A percentile compares a stretch with the other conserved stretches of the same genome.
Conservation (phyloP, 2,329 filamentous ascomycete genomes). For the Aspergillus tubingensis region DNA sequence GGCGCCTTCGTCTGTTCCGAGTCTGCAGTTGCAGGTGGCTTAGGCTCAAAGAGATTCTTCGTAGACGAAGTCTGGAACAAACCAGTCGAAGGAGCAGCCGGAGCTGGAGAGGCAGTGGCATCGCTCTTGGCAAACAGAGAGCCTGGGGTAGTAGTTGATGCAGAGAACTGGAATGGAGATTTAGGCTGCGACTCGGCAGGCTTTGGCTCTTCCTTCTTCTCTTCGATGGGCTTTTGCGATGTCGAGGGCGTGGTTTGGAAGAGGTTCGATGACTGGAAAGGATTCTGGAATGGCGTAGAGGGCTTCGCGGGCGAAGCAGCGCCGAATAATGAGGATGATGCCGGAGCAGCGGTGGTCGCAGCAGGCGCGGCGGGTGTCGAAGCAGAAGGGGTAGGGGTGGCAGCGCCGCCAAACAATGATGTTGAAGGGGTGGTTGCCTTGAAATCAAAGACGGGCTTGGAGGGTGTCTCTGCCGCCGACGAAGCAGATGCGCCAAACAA, state of each 20-base stretch:
- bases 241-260: constrained; percentile 19
- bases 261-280: constrained; percentile 26
- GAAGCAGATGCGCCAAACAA: constrained; percentile 24
- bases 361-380: constrained; percentile 15
- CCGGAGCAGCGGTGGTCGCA: constrained; percentile 12
- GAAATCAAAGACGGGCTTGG: constrained; percentile 26
- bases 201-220: constrained; percentile 18
- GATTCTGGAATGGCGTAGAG: constrained; percentile 22
- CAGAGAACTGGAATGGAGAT: constrained; percentile 19
- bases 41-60: constrained; percentile 27
- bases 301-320: constrained; percentile 18
- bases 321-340: constrained; percentile 24
- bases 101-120: constrained; percentile 13
- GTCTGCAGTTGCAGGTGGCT: constrained; percentile 18
- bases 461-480: constrained; percentile 21
- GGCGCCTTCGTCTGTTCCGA: constrained; percentile 19
- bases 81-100: constrained; percentile 13
- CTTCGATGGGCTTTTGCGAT: constrained; percentile 14
- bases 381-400: constrained; percentile 20
- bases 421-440: constrained; percentile 23
- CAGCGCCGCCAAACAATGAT: constrained; percentile 31
- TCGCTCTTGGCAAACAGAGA: constrained; percentile 24
- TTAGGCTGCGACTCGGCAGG: constrained; percentile 16
- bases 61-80: constrained; percentile 24
- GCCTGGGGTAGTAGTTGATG: not conserved